Base-by-base conservation (phyloP, 2,329 filamentous ascomycete genomes). In the Colletotrichum tropicale region DNA sequence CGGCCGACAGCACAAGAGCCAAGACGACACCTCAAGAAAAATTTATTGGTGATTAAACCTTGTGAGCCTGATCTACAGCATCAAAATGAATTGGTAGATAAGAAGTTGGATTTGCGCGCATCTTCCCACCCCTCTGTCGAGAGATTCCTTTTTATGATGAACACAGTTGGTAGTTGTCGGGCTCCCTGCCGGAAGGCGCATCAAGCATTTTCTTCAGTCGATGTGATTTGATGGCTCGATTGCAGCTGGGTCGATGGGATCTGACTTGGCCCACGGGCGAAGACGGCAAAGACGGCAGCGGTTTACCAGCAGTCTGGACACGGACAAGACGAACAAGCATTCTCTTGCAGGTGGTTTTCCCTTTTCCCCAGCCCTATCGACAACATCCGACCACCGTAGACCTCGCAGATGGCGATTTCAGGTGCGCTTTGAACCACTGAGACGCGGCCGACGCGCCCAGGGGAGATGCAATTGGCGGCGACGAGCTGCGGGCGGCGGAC, bases 321-420 rank as follows among this genome's bases (percentile, higher is more conserved):
- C 38, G 24, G n/a, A 52, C 52, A 69, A 56, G 55, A 16, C 38
- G 62, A 55, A 75, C 56, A 73, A 68, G 73, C 73, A 73, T 72
- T 52, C 24, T 55, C 34, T 60, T 66, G 72, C 68, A 71, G 68
- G 43, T 52, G 43, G n/a, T 24, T 52, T 52, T 52, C 43, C 43
- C 43, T 13, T 52, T 21, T 62, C 15, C 12, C 30, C 58, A 62
- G 58, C 30, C 61, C 38, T 38, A 66, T 18, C 26, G 55, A 36
- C 30, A 12, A 52, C n/a, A 24, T 52, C 43, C 43, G n/a, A 52
- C n/a, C 30, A n/a, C 43, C 43, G 32, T 60, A 55, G 6, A 55
- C 30, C 48, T 30, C 24, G 30, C 18, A 58, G 12, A 16, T 60
- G 38, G 38, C 18, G 38, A 48, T 48, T n/a, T 48, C 38, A 48